Evolutionary conservation across 148 eudicot genomes (phyloP), one percentile per base, ranked within the genome.

Genomic region (Fagopyrum homotropicum): DNA sequence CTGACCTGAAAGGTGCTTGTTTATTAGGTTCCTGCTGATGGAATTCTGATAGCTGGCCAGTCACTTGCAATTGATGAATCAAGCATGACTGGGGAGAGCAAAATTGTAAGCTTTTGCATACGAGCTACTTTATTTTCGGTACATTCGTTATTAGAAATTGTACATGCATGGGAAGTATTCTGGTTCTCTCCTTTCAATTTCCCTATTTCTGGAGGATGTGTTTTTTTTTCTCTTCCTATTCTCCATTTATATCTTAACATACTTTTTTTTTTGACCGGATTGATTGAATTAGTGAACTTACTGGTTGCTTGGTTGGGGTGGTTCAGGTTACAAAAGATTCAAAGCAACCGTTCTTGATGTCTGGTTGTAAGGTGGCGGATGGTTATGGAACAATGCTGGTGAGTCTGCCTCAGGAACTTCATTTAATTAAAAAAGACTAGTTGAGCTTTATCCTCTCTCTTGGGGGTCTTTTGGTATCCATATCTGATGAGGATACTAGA

Each of bases 321-420:
- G 71, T 75, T 35, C 80, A 95, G 99, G 92, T 92, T 77, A 45
- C 82, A 45, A 95, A 95, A 78, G 85, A 87, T 75, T 52, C 82
- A 5, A 92, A 83, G 83, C 75, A 84, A 74, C 99, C 99, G 43
- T 95, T 95, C 81, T 81, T 95, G 45, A 85, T 95, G 96, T 90
- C 99, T 76, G 99, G 99, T 50, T 92, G 97, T 85, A 95, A 95
- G 86, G 90, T 95, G 66, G 97, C 97, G 9, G 97, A 92, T 85
- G 97, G 99, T 11, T 89, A 84, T 83, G 98, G 97, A 73, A 86
- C 88, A 73, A 90, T 95, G 97, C 86, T 95, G 93, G 99, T 95
- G 89, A 79, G 57, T 15, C 54, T 64, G 46, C 46, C 46, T 59
- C 11, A 8, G 3, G 64, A 19, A 22, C 69, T 30, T 30, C 2